Percentiles rank a stretch among this genome's conserved stretches.
Evolutionary conservation across 2,329 filamentous ascomycete genomes (phyloP).

Genomic region (Colletotrichum brevisporum): DNA sequence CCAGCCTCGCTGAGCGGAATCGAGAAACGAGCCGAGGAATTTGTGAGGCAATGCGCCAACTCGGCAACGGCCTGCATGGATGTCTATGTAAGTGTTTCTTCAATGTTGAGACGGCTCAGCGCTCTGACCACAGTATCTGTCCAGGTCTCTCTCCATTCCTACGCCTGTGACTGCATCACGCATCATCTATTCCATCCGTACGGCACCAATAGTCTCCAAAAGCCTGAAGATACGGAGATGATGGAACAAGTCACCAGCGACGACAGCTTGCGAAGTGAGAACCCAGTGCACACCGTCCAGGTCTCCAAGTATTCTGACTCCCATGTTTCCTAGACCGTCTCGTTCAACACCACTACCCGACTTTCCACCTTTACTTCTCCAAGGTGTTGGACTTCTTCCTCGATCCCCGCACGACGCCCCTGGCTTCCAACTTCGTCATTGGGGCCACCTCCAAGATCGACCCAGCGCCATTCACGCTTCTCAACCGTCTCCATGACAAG

Average conservation of each 20-base stretch:
- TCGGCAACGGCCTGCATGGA: constrained; percentile 64
- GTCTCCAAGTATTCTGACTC: not conserved
- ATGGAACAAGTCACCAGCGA: constrained; percentile 79
- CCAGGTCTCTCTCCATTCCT: constrained; percentile 67
- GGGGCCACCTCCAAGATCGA: constrained; percentile 61
- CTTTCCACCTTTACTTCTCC: constrained; percentile 62
- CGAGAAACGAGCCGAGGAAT: constrained; percentile 66
- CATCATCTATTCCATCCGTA: constrained; percentile 78
- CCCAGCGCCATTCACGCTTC: constrained; percentile 68
- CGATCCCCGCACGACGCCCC: constrained; percentile 69
- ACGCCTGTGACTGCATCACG: constrained; percentile 78
- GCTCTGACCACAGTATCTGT: not conserved
- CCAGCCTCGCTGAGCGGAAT: constrained; percentile 69
- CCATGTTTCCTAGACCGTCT: constrained; percentile 64
- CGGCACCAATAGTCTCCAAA: constrained; percentile 71
- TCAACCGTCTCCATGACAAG: constrained; percentile 70
- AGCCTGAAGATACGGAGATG: constrained; percentile 70
- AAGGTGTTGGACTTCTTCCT: constrained; percentile 63
- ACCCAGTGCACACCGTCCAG: not conserved
- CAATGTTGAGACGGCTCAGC: not conserved
- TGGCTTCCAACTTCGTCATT: constrained; percentile 72
- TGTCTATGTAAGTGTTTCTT: constrained; percentile 66
- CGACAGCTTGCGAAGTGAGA: constrained; percentile 75
- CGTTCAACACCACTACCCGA: constrained; percentile 69
- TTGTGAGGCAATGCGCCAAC: constrained; percentile 67